These are phyloP conservation scores for Telopea speciosissima DNA, from an alignment of 177 flowering plant species.

Conservation along the genomic window DNA sequence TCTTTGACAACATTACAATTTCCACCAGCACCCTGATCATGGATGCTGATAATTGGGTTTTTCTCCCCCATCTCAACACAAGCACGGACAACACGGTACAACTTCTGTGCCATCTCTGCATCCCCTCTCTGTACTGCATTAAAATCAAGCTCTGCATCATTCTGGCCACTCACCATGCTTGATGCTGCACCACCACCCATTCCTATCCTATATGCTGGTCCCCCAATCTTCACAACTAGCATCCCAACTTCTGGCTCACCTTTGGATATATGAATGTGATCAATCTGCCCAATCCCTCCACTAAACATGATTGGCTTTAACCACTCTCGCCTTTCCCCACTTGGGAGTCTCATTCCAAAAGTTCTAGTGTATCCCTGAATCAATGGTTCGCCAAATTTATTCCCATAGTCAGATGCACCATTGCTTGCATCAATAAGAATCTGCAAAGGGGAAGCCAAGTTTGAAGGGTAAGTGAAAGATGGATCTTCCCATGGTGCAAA, in stretches of 20 bases:
- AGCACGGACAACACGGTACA: slow-evolving; percentile 85
- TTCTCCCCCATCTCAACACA: slow-evolving; percentile 83
- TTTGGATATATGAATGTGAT: slow-evolving; percentile 72
- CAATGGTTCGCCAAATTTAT: slow-evolving; percentile 96
- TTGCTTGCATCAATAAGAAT: slow-evolving; percentile 90
- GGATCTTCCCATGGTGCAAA: slow-evolving; percentile 94
- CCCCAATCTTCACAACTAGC: slow-evolving; percentile 92
- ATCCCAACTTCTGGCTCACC: slow-evolving; percentile 90
- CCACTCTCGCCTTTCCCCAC: slow-evolving; percentile 91
- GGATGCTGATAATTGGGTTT: slow-evolving; percentile 89
- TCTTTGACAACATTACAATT: slow-evolving; percentile 96
- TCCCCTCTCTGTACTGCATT: slow-evolving; percentile 96
- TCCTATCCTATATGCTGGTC: slow-evolving; percentile 94
- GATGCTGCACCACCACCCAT: slow-evolving; percentile 99
- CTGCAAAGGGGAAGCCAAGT: slow-evolving; percentile 80
- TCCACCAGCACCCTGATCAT: slow-evolving; percentile 96
- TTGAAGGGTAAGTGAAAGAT: slow-evolving; percentile 68
- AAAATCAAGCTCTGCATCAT: slow-evolving; percentile 88
- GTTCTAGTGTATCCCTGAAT: slow-evolving; percentile 89
- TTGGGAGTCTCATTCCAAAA: slow-evolving; percentile 89
- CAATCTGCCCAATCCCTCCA: slow-evolving; percentile 91
- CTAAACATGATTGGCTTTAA: slow-evolving; percentile 96
- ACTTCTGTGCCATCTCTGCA: slow-evolving; percentile 97
- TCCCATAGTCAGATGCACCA: slow-evolving; percentile 96
- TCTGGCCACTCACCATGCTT: slow-evolving; percentile 95